A percentile compares a stretch with the other conserved stretches of the same genome.
Evolutionary conservation across 2,329 filamentous ascomycete species (phyloP).

Genomic region (Fusarium devonianum): DNA sequence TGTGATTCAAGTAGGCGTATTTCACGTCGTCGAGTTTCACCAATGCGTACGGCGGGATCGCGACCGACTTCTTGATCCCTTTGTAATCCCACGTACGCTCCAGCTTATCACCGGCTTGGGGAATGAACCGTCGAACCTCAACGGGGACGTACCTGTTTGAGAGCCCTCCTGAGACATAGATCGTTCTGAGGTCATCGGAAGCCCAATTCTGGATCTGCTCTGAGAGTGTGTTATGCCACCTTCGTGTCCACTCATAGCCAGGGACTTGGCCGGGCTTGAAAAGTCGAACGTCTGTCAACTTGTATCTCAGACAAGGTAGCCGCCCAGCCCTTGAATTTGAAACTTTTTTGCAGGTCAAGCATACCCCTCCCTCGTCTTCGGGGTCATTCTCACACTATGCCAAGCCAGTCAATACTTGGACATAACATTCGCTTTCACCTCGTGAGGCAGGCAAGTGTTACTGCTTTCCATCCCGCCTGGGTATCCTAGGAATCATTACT

Average conservation of each 20-base stretch:
- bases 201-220: slow-evolving; percentile 66
- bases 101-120: slow-evolving; percentile 62
- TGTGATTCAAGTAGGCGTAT: slow-evolving; percentile 57
- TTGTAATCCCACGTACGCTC: slow-evolving; percentile 60
- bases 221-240: slow-evolving; percentile 63
- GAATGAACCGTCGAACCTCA: slow-evolving; percentile 61
- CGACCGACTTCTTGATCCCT: slow-evolving; percentile 56
- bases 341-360: slow-evolving; percentile 62
- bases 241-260: slow-evolving; percentile 65
- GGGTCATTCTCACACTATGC: slow-evolving; percentile 61
- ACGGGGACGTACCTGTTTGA: slow-evolving; percentile 57
- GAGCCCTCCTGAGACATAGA: slow-evolving; percentile 63
- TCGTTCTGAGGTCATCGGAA: slow-evolving; percentile 56
- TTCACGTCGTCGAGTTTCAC: slow-evolving; percentile 61
- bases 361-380: slow-evolving; percentile 55
- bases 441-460: background rate
- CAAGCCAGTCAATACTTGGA: slow-evolving; percentile 12
- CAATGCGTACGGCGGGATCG: slow-evolving; percentile 63
- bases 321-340: slow-evolving; percentile 59
- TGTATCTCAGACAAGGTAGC: slow-evolving; percentile 66
- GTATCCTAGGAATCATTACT: too few relatives aligned
- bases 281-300: slow-evolving; percentile 64
- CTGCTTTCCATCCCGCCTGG: too few relatives aligned
- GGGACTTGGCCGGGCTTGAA: slow-evolving; percentile 67
- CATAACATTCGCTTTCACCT: background rate